These are phyloP conservation scores for Lentinula boryana DNA, from an alignment of 768 basidiomycete species.

Conservation along the genomic window DNA sequence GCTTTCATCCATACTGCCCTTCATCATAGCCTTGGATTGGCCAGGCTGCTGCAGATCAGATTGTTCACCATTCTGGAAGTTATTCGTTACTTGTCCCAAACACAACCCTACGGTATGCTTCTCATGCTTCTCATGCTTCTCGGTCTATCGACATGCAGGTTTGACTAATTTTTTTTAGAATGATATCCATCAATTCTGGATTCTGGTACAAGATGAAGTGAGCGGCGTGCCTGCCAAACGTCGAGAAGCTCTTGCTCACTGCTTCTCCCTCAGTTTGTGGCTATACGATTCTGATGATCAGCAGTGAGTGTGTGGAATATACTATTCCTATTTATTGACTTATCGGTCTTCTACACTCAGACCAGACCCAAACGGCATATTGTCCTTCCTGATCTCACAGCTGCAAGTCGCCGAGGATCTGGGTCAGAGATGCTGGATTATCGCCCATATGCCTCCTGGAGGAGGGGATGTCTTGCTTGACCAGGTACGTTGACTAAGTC, in stretches of 20 bases:
- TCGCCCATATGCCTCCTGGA: conserved; percentile 54
- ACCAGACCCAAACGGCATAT: conserved; percentile 55
- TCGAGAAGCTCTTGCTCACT: neutral
- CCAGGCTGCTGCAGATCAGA: conserved; percentile 32
- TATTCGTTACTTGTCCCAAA: conserved; percentile 44
- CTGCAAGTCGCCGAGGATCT: conserved; percentile 56
- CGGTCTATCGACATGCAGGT: neutral
- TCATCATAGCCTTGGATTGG: conserved; percentile 42
- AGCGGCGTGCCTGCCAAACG: conserved; percentile 6
- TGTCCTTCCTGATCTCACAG: conserved; percentile 46
- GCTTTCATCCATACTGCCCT: neutral
- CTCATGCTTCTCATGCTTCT: neutral
- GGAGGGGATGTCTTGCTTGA: conserved; percentile 41
- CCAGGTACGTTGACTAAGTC: conserved; percentile 29
- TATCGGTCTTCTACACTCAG: conserved; percentile 13
- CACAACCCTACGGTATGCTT: conserved; percentile 39
- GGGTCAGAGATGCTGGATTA: conserved; percentile 57
- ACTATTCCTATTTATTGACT: neutral
- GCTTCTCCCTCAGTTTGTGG: conserved; percentile 39
- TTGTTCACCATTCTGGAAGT: conserved; percentile 45
- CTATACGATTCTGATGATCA: conserved; percentile 47
- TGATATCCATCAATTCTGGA: conserved; percentile 55
- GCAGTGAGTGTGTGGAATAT: conserved; percentile 25
- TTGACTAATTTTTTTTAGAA: conserved; percentile 23
- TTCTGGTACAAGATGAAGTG: conserved; percentile 61